Base-by-base conservation (phyloP, 768 basidiomycete species). In the Tulasnella sp. region DNA sequence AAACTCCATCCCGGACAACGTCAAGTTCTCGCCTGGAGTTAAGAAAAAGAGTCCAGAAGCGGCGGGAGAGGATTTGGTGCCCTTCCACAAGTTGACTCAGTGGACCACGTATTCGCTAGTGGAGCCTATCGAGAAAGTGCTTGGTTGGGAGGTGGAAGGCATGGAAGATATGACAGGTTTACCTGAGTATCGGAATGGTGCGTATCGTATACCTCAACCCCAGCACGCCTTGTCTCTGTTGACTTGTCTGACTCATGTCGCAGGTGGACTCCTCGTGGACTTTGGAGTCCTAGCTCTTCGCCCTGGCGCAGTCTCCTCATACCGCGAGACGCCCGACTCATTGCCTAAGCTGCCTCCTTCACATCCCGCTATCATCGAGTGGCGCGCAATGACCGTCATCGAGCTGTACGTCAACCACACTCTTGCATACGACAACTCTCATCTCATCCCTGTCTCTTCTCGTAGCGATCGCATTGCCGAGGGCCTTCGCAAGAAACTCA, bases 351-450 rank as follows among this genome's bases (percentile, higher is more conserved):
- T 93, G 32, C 84, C 87, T 18, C 88, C 95, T 1, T 91, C 92
- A 0, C 95, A 96, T 82, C 93, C 95, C 0, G 95, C 95, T 7
- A 91, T 99, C 77, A 90, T 98, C 48, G 97, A 99, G 85, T 97
- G 96, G 96, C 87, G 97, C 77, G 96, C 96, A 0, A 89, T 99
- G 88, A 99, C 97, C 0, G 94, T 99, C 48, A 92, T 98, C 77
- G 90, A 92, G 83, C 87, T 99, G 94, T 96, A 81, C 81, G 92
- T 87, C 10, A 39, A 37, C 9, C n/a, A 70, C 78, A 3, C 18
- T 73, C 16, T 57, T 46, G 73, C 37, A 77, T 51, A 74, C 37
- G 9, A 51, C 23, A 70, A 80, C 70, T 70, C 46, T 42, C 18
- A 42, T 74, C 29, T 73, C 23, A 51, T 67, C 35, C 32, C 61